Evolutionary conservation across 2,329 filamentous ascomycete species (phyloP).

Genomic region (Penicillium fuscoglaucum): DNA sequence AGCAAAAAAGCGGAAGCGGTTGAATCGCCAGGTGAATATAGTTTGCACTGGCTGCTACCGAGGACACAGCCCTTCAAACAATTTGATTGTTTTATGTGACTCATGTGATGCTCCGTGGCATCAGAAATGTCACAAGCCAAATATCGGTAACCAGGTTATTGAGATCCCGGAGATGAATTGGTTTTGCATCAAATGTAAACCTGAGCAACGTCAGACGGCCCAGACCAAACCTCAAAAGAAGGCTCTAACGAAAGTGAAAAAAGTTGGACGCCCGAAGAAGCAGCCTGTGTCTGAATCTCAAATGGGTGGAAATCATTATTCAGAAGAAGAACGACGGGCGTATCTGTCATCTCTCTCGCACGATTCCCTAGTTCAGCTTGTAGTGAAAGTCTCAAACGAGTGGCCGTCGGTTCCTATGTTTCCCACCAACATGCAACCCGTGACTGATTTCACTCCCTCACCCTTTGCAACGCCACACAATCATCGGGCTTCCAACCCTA

Average conservation of each 20-base stretch:
- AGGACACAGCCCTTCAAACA: conserved; percentile 68
- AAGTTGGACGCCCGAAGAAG: neutral
- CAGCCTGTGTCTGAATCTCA: conserved; percentile 7
- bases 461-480: neutral
- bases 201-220: conserved; percentile 49
- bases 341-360: conserved; percentile 65
- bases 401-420: conserved; percentile 69
- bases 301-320: conserved; percentile 32
- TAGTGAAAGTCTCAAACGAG: conserved; percentile 61
- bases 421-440: conserved; percentile 41
- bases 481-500: neutral
- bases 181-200: conserved; percentile 65
- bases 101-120: conserved; percentile 79
- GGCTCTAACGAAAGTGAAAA: neutral
- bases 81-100: conserved; percentile 84
- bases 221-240: conserved; percentile 29
- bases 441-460: neutral
- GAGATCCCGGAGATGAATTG: conserved; percentile 67
- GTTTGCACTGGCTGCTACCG: conserved; percentile 72
- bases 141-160: conserved; percentile 69
- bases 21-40: conserved; percentile 46
- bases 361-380: conserved; percentile 62
- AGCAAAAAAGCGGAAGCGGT: conserved; percentile 59
- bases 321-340: conserved; percentile 55
- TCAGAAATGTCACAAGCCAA: conserved; percentile 76